These are phyloP conservation scores for Raddia guianensis DNA, from an alignment of 176 grass and related monocot species.

Conservation along the genomic window DNA sequence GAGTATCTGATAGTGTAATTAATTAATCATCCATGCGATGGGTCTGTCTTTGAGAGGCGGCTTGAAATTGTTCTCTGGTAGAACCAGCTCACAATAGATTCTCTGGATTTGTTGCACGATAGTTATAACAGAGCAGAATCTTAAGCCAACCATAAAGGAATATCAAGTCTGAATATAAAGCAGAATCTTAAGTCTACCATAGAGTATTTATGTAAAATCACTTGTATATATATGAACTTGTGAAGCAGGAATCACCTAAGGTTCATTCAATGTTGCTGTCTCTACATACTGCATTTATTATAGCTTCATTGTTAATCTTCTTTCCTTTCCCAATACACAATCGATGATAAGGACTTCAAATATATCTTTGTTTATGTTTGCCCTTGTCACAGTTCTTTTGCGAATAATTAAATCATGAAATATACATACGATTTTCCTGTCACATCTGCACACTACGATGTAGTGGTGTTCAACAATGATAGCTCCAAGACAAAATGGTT, in stretches of 20 bases:
- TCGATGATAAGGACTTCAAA: background rate
- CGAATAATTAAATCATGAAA: constrained; percentile 7
- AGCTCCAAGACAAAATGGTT: background rate
- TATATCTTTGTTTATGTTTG: constrained; percentile 21
- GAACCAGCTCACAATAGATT: background rate
- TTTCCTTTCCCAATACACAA: background rate
- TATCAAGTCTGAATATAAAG: background rate
- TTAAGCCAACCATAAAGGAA: constrained; percentile 28
- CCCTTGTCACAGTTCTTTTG: background rate
- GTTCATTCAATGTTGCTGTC: constrained; percentile 1
- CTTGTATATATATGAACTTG: background rate
- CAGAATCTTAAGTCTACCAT: constrained; percentile 16
- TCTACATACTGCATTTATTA: background rate
- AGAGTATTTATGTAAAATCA: background rate
- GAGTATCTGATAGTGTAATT: background rate
- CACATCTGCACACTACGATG: constrained; percentile 11
- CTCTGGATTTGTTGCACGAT: background rate
- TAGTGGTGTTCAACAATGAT: constrained; percentile 28
- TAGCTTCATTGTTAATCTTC: background rate
- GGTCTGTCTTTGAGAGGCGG: background rate
- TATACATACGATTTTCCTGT: constrained; percentile 4
- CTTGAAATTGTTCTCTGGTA: constrained; percentile 2
- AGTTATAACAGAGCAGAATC: background rate
- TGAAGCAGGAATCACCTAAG: constrained; percentile 9
- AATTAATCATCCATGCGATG: background rate